A percentile compares a stretch with the other conserved stretches of the same genome.
phyloP scores from a whole-genome alignment of 2,329 filamentous ascomycete genomes.

The Penicillium sclerotigenum region DNA sequence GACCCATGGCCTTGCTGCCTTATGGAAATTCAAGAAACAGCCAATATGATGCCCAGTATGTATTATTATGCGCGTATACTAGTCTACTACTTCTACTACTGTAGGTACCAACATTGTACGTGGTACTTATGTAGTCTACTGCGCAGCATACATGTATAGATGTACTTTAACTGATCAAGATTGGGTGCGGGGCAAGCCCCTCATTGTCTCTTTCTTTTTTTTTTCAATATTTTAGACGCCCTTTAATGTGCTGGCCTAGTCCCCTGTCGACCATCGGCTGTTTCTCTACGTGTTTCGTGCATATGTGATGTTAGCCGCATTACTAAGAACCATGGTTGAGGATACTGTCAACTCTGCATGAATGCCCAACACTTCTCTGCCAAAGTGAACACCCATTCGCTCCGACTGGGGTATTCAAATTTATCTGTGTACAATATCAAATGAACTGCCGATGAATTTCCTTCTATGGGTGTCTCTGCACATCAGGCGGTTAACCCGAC shows the following conservation, averaged over 20 bases:
- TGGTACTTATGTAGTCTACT: slow-evolving; percentile 2
- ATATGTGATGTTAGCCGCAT: slow-evolving; percentile 22
- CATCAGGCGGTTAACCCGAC: slow-evolving; percentile 4
- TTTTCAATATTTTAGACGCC: background rate
- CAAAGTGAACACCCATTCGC: slow-evolving; percentile 27
- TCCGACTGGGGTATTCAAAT: background rate
- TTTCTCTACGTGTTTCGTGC: slow-evolving; percentile 13
- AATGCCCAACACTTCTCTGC: slow-evolving; percentile 40
- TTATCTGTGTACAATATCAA: background rate
- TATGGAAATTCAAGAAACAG: background rate
- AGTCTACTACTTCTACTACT: background rate
- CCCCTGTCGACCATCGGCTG: slow-evolving; percentile 7
- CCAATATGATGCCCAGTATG: slow-evolving; percentile 5
- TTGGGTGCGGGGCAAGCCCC: slow-evolving; percentile 4
- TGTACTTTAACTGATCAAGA: slow-evolving; percentile 2
- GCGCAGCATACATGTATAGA: background rate
- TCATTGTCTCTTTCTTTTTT: background rate
- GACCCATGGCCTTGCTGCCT: slow-evolving; percentile 10
- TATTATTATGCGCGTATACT: background rate
- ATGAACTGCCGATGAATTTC: slow-evolving; percentile 2
- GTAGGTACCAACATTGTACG: slow-evolving; percentile 1
- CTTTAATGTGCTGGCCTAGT: slow-evolving; percentile 7
- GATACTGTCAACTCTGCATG: slow-evolving; percentile 35
- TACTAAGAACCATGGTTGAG: slow-evolving; percentile 20
- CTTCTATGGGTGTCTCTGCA: slow-evolving; percentile 2